Conservation (phyloP, 2,329 filamentous ascomycete species). For the Pseudogymnoascus sp. region DNA sequence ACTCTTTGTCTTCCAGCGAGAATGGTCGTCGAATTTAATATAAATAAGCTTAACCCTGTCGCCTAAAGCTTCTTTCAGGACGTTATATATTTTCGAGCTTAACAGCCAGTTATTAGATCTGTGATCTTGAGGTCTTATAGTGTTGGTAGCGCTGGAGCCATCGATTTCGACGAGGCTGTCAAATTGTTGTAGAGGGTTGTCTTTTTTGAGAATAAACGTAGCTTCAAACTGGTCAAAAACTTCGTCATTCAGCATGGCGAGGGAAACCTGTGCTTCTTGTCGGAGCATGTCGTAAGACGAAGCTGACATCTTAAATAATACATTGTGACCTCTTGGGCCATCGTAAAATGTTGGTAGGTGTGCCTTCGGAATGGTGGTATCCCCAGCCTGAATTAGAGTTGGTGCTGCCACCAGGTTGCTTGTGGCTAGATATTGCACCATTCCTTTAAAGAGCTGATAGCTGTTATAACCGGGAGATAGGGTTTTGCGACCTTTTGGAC, state of each 20-base stretch:
- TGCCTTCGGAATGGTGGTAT: slow-evolving; percentile 37
- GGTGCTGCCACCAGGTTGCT: slow-evolving; percentile 65
- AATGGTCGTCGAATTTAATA: slow-evolving; percentile 37
- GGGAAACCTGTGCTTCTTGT: slow-evolving; percentile 65
- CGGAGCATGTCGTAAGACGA: slow-evolving; percentile 74
- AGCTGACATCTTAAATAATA: slow-evolving; percentile 82
- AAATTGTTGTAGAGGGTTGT: slow-evolving; percentile 48
- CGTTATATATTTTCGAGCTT: slow-evolving; percentile 52
- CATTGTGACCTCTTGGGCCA: slow-evolving; percentile 63
- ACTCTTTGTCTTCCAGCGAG: slow-evolving; percentile 42
- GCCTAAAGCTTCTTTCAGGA: slow-evolving; percentile 64
- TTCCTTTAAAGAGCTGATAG: slow-evolving; percentile 91
- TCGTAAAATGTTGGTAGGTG: slow-evolving; percentile 70
- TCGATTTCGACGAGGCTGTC: slow-evolving; percentile 40
- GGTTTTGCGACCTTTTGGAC: slow-evolving; percentile 60
- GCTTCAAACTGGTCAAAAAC: slow-evolving; percentile 73
- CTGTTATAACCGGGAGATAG: slow-evolving; percentile 77
- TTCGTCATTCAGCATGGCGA: slow-evolving; percentile 67
- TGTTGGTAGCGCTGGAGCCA: neutral
- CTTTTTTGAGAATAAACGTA: slow-evolving; percentile 65
- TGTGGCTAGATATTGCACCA: slow-evolving; percentile 75
- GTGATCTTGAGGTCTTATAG: slow-evolving; percentile 20
- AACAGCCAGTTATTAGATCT: slow-evolving; percentile 28
- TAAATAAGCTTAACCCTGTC: slow-evolving; percentile 66
- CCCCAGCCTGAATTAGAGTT: slow-evolving; percentile 40